A percentile compares a stretch with the other conserved stretches of the same genome.
Conservation (phyloP, 2,329 filamentous ascomycete genomes). For the Magnaporthiopsis incrustans region DNA sequence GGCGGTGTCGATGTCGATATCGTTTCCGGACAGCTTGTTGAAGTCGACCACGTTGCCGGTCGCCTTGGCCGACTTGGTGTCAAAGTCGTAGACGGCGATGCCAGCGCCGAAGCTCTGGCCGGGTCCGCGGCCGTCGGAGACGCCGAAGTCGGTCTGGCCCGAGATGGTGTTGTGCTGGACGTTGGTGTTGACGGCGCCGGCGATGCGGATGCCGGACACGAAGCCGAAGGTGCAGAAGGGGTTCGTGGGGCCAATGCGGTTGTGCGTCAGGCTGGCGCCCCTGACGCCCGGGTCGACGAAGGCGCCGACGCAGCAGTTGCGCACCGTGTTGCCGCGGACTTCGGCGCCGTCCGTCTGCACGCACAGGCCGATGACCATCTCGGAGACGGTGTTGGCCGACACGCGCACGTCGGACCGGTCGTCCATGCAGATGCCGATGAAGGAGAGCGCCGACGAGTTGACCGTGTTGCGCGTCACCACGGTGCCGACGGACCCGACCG, state of each 20-base stretch:
- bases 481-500: conserved; percentile 24
- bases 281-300: conserved; percentile 11
- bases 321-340: conserved; percentile 24
- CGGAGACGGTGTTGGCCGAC: conserved; percentile 22
- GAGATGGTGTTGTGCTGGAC: conserved; percentile 21
- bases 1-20: conserved; percentile 17
- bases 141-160: conserved; percentile 10
- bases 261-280: conserved; percentile 21
- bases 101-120: conserved; percentile 12
- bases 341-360: conserved; percentile 25
- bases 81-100: conserved; percentile 19
- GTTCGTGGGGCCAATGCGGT: conserved; percentile 19
- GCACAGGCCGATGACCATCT: conserved; percentile 24
- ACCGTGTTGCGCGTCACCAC: conserved; percentile 21
- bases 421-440: conserved; percentile 28
- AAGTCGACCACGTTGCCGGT: conserved; percentile 19
- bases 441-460: conserved; percentile 12
- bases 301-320: conserved; percentile 21
- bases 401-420: conserved; percentile 21
- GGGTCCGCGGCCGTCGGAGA: neutral
- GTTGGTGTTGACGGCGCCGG: conserved; percentile 19
- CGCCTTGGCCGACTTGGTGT: conserved; percentile 11
- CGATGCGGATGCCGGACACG: conserved; percentile 19
- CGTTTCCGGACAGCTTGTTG: conserved; percentile 23
- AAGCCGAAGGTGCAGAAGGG: conserved; percentile 9